Percentiles rank a stretch among this genome's conserved stretches.
Conservation (phyloP, 2,329 filamentous ascomycete species). For the Ophiostoma sp. region DNA sequence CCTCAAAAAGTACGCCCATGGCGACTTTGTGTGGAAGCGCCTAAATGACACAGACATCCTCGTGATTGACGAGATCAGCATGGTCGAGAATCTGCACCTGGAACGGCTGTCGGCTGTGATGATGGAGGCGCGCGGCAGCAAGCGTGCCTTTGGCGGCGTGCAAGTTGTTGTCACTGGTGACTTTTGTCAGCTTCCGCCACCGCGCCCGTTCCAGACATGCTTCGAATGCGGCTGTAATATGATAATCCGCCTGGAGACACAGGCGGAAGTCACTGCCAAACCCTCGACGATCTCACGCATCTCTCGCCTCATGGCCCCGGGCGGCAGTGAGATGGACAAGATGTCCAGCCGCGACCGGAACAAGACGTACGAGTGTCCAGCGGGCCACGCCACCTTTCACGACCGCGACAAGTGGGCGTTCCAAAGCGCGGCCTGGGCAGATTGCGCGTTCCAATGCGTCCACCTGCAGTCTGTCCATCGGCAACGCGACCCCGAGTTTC, state of each 20-base stretch:
- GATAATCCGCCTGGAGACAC: conserved; percentile 16
- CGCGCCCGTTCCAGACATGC: conserved; percentile 51
- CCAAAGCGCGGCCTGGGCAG: conserved; percentile 48
- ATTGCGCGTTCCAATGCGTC: conserved; percentile 49
- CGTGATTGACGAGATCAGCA: conserved; percentile 61
- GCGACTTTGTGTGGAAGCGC: conserved; percentile 31
- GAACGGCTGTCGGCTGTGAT: conserved; percentile 46
- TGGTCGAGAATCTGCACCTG: conserved; percentile 54
- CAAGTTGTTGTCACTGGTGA: conserved; percentile 55
- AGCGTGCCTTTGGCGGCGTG: conserved; percentile 40
- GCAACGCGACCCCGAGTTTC: conserved; percentile 50
- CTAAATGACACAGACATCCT: conserved; percentile 47
- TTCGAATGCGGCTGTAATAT: conserved; percentile 42
- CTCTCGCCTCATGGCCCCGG: background rate
- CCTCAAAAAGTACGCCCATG: conserved; percentile 26
- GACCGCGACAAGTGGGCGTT: conserved; percentile 58
- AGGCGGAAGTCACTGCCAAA: background rate
- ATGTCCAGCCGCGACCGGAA: background rate
- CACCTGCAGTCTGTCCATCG: conserved; percentile 52
- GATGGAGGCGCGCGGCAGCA: conserved; percentile 34
- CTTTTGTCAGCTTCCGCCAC: conserved; percentile 56
- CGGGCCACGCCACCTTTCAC: conserved; percentile 35
- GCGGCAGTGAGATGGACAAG: background rate
- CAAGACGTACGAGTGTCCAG: conserved; percentile 30
- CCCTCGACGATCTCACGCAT: background rate